A percentile compares a stretch with the other conserved stretches of the same genome.
phyloP scores from a whole-genome alignment of 495 filamentous ascomycete species.

The Hypoxylon rickii region DNA sequence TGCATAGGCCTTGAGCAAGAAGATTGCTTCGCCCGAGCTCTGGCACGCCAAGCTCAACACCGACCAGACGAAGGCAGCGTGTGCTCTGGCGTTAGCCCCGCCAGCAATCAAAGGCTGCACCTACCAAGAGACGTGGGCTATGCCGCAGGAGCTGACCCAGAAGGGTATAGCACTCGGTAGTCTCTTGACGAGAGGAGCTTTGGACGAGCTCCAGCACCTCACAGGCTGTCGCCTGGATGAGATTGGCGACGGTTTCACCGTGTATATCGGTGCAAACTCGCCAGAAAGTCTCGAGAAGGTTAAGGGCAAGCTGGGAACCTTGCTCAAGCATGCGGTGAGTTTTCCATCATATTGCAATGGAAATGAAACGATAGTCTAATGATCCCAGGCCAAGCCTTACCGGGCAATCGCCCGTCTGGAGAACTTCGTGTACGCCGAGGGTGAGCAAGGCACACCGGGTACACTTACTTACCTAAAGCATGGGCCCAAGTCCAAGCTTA shows the following conservation, averaged over 20 bases:
- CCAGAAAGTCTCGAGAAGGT: slow-evolving; percentile 25
- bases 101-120: slow-evolving; percentile 9
- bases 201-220: slow-evolving; percentile 30
- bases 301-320: slow-evolving; percentile 42
- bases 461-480: slow-evolving; percentile 41
- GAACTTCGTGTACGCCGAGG: slow-evolving; percentile 47
- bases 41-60: background rate
- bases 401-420: slow-evolving; percentile 7
- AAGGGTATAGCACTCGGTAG: slow-evolving; percentile 2
- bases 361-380: background rate
- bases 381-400: background rate
- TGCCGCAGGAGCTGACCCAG: slow-evolving; percentile 13
- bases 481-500: background rate
- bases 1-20: slow-evolving; percentile 4
- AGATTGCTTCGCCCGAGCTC: background rate
- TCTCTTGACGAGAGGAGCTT: slow-evolving; percentile 23
- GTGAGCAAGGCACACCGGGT: slow-evolving; percentile 32
- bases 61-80: background rate
- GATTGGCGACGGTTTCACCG: slow-evolving; percentile 20
- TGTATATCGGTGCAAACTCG: slow-evolving; percentile 43
- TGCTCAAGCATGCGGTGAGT: slow-evolving; percentile 45
- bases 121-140: slow-evolving; percentile 10
- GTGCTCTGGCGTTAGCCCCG: slow-evolving; percentile 11
- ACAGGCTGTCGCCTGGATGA: slow-evolving; percentile 34
- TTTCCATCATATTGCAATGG: background rate